phyloP scores from a whole-genome alignment of 306 rosid genomes.

The Quercus wislizeni region DNA sequence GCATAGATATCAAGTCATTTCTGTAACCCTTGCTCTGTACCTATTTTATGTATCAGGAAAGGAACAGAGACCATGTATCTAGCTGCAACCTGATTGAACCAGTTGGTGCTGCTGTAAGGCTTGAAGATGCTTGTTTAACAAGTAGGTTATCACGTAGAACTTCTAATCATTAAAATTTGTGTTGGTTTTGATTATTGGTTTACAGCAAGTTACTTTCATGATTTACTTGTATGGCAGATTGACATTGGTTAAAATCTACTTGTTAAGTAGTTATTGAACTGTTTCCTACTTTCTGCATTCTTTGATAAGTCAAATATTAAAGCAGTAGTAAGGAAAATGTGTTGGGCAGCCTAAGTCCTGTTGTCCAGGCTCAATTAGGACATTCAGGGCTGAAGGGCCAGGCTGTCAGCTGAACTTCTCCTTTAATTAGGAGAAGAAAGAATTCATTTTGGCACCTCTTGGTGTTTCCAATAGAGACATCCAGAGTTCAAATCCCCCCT shows the following conservation, averaged over 20 bases:
- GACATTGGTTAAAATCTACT: background rate
- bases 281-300: background rate
- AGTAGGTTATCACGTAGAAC: conserved; percentile 36
- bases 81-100: conserved; percentile 40
- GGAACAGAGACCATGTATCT: conserved; percentile 34
- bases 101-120: conserved; percentile 34
- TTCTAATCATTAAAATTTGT: conserved; percentile 9
- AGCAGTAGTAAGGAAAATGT: conserved; percentile 1
- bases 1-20: conserved; percentile 6
- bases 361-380: conserved; percentile 20
- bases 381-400: background rate
- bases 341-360: conserved; percentile 6
- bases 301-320: background rate
- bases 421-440: background rate
- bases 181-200: background rate
- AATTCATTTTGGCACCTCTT: background rate
- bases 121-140: conserved; percentile 42
- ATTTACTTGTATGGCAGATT: background rate
- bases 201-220: background rate
- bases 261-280: background rate
- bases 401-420: background rate
- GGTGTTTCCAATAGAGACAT: too few relatives aligned
- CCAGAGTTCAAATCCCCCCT: too few relatives aligned
- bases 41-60: conserved; percentile 53
- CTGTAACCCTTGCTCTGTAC: conserved; percentile 22